Evolutionary conservation across 2,329 filamentous ascomycete species (phyloP), one percentile per base, ranked within the genome.

Genomic region (Pyrenochaeta sp.): DNA sequence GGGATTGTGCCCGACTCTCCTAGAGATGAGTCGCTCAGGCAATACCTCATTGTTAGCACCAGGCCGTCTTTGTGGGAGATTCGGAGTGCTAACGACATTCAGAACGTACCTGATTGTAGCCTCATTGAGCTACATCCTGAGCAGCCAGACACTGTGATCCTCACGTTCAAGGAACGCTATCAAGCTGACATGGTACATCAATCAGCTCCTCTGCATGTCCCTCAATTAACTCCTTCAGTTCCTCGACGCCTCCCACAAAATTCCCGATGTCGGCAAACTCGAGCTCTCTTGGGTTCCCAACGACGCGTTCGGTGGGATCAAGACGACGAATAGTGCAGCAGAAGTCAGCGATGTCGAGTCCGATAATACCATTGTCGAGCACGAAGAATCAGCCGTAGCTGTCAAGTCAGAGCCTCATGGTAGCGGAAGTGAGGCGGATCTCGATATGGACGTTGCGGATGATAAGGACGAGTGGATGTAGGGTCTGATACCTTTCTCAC

Each of bases 21-120:
- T 10, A 83, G 82, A 60, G 85, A 91, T 53, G 88, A 91, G 69
- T 77, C 79, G 19, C 74, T 93, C 29, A 78, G 87, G 49, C 85
- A 89, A 59, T 86, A 87, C 68, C 79, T 93, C 15, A 76, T 90
- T 24, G 68, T 70, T 52, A 50, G 63, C 44, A n/a, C n/a, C n/a
- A 6, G 4, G 23, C 6, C 6, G 8, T n/a, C 8, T 9, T 5
- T n/a, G 4, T 6, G 6, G 6, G 1, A 15, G 14, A 14, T 17
- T 1, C 8, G 10, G 13, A 15, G 7, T 23, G 20, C 54, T 57
- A 31, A 57, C 17, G 15, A 15, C 8, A 11, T 22, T 3, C 37
- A 69, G 68, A 67, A 64, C 40, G 39, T 60, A 23, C 66, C 69
- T 20, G 74, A 75, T 14, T 65, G 67, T 28, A 67, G 71, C 2